phyloP scores from a whole-genome alignment of 2,329 filamentous ascomycete genomes.

The Helotiales sp. region DNA sequence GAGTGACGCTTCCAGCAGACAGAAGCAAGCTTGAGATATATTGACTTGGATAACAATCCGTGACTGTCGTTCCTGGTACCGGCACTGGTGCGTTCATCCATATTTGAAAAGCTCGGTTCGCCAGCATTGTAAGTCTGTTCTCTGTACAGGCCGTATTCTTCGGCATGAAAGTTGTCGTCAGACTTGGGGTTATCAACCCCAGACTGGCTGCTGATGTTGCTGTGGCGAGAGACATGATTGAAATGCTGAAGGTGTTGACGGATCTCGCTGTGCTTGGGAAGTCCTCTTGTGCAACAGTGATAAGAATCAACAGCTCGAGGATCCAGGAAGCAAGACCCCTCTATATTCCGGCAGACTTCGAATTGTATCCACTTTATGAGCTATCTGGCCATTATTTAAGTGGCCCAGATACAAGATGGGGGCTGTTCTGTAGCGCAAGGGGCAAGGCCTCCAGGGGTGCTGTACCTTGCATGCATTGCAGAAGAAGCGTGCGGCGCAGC shows the following conservation, averaged over 20 bases:
- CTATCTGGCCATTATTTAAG: background rate
- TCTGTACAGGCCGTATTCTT: slow-evolving; percentile 31
- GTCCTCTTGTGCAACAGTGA: background rate
- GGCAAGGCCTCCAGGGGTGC: background rate
- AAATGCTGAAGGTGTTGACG: background rate
- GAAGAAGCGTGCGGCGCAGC: background rate
- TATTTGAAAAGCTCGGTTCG: slow-evolving; percentile 30
- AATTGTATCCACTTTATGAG: background rate
- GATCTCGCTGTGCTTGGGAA: background rate
- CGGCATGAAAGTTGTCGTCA: slow-evolving; percentile 30
- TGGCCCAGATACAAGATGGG: background rate
- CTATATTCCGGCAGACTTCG: background rate
- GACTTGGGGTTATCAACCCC: slow-evolving; percentile 16
- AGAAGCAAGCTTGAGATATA: slow-evolving; percentile 30
- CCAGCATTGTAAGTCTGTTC: slow-evolving; percentile 35
- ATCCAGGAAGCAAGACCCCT: background rate
- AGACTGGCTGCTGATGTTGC: background rate
- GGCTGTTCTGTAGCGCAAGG: background rate
- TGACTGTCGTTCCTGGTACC: slow-evolving; percentile 33
- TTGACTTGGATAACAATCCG: slow-evolving; percentile 36
- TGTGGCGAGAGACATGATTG: background rate
- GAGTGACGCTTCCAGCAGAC: slow-evolving; percentile 27
- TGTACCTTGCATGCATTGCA: slow-evolving; percentile 1
- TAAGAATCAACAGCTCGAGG: background rate
- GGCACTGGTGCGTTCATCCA: slow-evolving; percentile 35